These are phyloP conservation scores for Xylaria sp. DNA, from an alignment of 2,329 filamentous ascomycete species.

Conservation along the genomic window DNA sequence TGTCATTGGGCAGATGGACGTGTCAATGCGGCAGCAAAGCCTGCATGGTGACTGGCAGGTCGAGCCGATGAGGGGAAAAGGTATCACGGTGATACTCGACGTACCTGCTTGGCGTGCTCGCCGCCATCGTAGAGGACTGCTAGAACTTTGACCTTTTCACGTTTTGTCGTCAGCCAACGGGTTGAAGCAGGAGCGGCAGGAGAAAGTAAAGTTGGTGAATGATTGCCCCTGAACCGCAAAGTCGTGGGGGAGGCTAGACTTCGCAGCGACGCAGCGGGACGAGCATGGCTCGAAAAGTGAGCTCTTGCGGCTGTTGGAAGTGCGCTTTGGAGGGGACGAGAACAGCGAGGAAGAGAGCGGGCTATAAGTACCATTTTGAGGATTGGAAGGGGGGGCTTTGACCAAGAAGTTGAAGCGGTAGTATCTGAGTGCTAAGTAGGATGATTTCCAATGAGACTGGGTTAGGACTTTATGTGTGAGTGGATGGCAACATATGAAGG, in stretches of 20 bases:
- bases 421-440: slow-evolving; percentile 5
- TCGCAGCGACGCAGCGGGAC: slow-evolving; percentile 22
- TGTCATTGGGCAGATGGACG: slow-evolving; percentile 13
- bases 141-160: slow-evolving; percentile 84
- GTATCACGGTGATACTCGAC: slow-evolving; percentile 27
- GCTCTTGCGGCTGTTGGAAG: slow-evolving; percentile 26
- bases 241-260: slow-evolving; percentile 27
- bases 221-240: slow-evolving; percentile 19
- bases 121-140: slow-evolving; percentile 89
- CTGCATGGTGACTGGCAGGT: slow-evolving; percentile 2
- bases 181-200: slow-evolving; percentile 49
- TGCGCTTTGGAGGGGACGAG: slow-evolving; percentile 28
- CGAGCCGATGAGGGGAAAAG: background rate
- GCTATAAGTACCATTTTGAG: slow-evolving; percentile 52
- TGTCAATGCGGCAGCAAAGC: slow-evolving; percentile 4
- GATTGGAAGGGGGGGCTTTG: slow-evolving; percentile 8
- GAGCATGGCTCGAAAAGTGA: slow-evolving; percentile 26
- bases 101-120: slow-evolving; percentile 79
- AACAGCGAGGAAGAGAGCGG: slow-evolving; percentile 47
- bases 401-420: slow-evolving; percentile 7
- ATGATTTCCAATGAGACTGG: background rate
- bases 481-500: background rate
- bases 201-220: slow-evolving; percentile 34
- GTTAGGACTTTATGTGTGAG: background rate
- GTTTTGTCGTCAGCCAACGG: slow-evolving; percentile 50